Base-by-base conservation (phyloP, 169 alveolate genomes). In the Plasmodium knowlesi region DNA sequence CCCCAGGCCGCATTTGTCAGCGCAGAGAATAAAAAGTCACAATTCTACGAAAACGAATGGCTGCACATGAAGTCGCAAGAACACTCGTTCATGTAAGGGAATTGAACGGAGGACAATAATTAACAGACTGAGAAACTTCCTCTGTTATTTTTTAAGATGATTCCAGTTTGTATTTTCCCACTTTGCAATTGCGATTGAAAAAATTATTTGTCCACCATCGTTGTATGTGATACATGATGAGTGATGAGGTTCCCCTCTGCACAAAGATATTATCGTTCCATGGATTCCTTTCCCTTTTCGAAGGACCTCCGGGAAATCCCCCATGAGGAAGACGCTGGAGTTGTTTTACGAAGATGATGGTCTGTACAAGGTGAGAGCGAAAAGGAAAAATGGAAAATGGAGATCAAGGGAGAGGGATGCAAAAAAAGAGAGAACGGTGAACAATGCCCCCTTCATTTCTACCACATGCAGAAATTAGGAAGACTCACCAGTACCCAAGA, bases 41-140 rank as follows among this genome's bases (percentile, higher is more conserved):
- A 79, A 30, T 88, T 78, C 53, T 88, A 88, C 53, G 89, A 88
- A 88, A 61, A 88, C 61, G 94, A 88, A 72, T 88, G 94, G 90
- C 71, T 88, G 34, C 54, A 88, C 46, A 88, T 88, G 94, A 88
- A 88, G 82, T 88, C 94, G n/a, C 3, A 78, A 19, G 94, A 80
- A 43, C 72, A 88, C 34, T 78, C 89, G 2, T 70, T 54, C 82
- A 37, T 88, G 94, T 88, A 80, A 88, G 83, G n/a, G 70, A 22
- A 54, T 67, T 30, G 37, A 88, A 6, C 8, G 46, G 43, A 78
- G 30, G 34, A 12, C 28, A 19, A 32, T 72, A 72, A 39, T 25
- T 46, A 70, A 70, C 30, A 32, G 43, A 39, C 10, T 34, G 30
- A 32, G 25, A 10, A 2, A 0, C 5, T 74, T 32, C 32, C 9